Conservation (phyloP, 495 filamentous ascomycete species). For the Niebla homalea region DNA sequence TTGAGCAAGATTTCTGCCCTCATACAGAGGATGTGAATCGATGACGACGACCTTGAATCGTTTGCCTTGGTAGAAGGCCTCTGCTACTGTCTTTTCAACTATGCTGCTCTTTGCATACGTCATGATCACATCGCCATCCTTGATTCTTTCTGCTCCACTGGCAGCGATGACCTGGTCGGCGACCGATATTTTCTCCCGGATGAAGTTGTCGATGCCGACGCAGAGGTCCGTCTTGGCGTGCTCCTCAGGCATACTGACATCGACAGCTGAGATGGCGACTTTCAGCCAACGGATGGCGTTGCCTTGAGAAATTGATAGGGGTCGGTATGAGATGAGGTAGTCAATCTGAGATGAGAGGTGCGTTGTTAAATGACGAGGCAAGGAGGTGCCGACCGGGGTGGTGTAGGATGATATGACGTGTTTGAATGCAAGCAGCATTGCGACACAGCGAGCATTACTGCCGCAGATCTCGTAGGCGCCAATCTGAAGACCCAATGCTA, state of each 20-base stretch:
- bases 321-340: conserved; percentile 80
- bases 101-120: conserved; percentile 84
- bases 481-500: conserved; percentile 81
- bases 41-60: conserved; percentile 74
- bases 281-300: conserved; percentile 94
- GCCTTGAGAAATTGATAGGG: conserved; percentile 85
- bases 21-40: conserved; percentile 67
- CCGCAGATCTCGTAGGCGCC: conserved; percentile 80
- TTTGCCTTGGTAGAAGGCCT: conserved; percentile 54
- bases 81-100: conserved; percentile 63
- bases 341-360: conserved; percentile 91
- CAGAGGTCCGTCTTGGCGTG: conserved; percentile 64
- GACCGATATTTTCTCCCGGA: conserved; percentile 75
- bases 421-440: conserved; percentile 80
- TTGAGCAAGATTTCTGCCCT: conserved; percentile 63
- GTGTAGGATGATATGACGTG: conserved; percentile 88
- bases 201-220: conserved; percentile 75
- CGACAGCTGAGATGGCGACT: conserved; percentile 70
- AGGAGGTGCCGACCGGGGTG: conserved; percentile 67
- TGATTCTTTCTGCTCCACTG: conserved; percentile 60
- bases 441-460: conserved; percentile 76
- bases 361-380: conserved; percentile 82
- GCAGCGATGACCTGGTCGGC: conserved; percentile 74
- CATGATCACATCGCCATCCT: conserved; percentile 67
- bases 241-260: conserved; percentile 64